Conservation (phyloP, 169 alveolate genomes). For the Eimeria tenella region DNA sequence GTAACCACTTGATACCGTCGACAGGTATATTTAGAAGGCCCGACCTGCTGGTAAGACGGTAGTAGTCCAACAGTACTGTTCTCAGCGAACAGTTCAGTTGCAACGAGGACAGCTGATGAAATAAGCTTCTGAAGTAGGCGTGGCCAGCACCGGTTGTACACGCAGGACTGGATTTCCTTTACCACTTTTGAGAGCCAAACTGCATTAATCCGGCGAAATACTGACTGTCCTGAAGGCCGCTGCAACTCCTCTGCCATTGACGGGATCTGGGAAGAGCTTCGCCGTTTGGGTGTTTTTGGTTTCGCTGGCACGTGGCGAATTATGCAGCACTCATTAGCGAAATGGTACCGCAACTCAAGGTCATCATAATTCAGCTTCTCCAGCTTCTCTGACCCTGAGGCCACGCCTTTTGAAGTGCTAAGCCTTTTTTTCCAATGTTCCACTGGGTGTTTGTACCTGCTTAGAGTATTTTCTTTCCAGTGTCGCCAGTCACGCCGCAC, state of each 20-base stretch:
- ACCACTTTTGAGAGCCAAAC: conserved; percentile 77
- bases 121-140: conserved; percentile 70
- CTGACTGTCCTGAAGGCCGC: conserved; percentile 63
- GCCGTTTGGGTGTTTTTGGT: not conserved
- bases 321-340: conserved; percentile 62
- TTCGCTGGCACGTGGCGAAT: conserved; percentile 72
- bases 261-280: conserved; percentile 18
- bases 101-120: conserved; percentile 66
- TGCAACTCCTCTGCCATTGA: conserved; percentile 32
- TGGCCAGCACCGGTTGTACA: conserved; percentile 77
- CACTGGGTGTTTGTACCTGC: conserved; percentile 54
- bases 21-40: not conserved
- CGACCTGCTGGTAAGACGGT: conserved; percentile 67
- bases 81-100: conserved; percentile 65
- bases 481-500: conserved; percentile 66
- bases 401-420: not conserved
- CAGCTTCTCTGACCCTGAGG: not conserved
- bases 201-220: conserved; percentile 65
- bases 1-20: too few species aligned
- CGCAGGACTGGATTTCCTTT: conserved; percentile 73
- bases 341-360: conserved; percentile 59
- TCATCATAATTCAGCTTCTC: not conserved
- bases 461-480: conserved; percentile 29
- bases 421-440: conserved; percentile 43
- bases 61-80: conserved; percentile 72